Evolutionary conservation across 805 yeast genomes (phyloP).

Genomic region (Saturnispora hagleri): DNA sequence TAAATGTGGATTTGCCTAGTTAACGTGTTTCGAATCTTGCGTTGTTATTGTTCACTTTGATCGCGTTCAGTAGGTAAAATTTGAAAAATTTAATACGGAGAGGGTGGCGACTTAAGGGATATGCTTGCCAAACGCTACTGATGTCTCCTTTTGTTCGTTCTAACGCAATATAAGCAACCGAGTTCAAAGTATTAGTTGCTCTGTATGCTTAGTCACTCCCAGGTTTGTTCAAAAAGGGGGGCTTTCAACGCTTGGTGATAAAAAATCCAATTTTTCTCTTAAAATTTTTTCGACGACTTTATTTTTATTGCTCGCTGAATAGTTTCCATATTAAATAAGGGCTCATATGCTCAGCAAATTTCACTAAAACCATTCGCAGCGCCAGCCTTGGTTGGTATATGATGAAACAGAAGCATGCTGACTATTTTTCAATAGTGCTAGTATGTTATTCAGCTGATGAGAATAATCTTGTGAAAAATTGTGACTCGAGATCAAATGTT

Average conservation of each 20-base stretch:
- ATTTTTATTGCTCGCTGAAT: neutral
- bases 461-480: neutral
- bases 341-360: neutral
- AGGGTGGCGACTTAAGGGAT: neutral
- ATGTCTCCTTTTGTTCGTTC: neutral
- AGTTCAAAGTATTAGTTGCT: neutral
- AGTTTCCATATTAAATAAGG: neutral
- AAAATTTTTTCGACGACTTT: neutral
- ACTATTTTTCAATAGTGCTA: neutral
- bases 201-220: neutral
- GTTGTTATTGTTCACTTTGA: neutral
- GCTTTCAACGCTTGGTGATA: neutral
- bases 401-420: neutral
- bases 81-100: neutral
- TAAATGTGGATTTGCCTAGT: slow-evolving; percentile 10
- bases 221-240: neutral
- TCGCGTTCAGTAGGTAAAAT: neutral
- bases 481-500: neutral
- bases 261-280: neutral
- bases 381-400: neutral
- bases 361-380: neutral
- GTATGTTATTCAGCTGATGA: neutral
- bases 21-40: neutral
- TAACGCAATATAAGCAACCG: neutral
- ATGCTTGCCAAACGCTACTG: neutral